Evolutionary conservation across 345 rosid species (phyloP).

Genomic region (Hibiscus mutabilis): DNA sequence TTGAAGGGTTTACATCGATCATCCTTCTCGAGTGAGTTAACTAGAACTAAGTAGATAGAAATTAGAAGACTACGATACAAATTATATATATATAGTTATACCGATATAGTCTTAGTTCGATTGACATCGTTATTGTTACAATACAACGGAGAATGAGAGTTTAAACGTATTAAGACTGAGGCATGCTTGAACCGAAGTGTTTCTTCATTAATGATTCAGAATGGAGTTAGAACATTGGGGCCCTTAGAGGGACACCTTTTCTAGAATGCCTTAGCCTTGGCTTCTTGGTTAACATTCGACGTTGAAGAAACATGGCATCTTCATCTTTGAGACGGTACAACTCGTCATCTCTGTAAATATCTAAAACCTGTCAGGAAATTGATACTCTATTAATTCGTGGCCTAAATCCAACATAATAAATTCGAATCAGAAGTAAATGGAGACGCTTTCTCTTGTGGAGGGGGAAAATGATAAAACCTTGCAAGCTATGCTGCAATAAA

Average conservation of each 20-base stretch:
- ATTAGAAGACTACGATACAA: no score
- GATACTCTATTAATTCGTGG: not conserved
- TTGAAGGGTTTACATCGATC: not conserved
- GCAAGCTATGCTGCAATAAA: constrained; percentile 31
- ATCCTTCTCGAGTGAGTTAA: not conserved
- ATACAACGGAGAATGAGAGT: no score
- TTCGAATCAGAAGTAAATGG: no score
- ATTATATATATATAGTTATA: no score
- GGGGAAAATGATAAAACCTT: constrained; percentile 9
- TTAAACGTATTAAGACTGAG: no score
- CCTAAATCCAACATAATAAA: not conserved
- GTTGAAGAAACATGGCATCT: not conserved
- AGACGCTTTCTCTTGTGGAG: not conserved
- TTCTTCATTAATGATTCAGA: not conserved
- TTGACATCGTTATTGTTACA: no score
- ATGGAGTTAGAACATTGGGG: constrained; percentile 16
- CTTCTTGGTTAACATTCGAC: not conserved
- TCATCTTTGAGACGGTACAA: not conserved
- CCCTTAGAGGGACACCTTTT: constrained; percentile 26
- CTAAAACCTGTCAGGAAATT: constrained; percentile 16
- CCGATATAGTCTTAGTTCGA: no score
- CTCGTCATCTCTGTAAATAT: constrained; percentile 7
- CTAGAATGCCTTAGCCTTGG: constrained; percentile 14
- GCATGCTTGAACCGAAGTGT: no score
- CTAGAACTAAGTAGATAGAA: not conserved